Base-by-base conservation (phyloP, 2,329 filamentous ascomycete species). In the Neospermospora avenae region DNA sequence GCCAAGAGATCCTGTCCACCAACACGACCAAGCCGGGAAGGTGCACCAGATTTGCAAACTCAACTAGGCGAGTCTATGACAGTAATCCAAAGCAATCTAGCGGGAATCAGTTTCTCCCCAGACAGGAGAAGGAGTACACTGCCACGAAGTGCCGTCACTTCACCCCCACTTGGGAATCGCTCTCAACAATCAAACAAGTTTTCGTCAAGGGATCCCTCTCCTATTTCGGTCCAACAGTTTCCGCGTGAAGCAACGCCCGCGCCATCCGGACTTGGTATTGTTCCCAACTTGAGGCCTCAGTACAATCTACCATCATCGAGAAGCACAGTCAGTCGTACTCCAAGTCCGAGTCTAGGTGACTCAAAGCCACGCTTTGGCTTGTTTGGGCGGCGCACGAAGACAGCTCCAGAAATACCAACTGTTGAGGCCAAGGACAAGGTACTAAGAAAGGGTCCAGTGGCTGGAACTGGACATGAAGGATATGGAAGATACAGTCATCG, bases 401-500 rank as follows among this genome's bases (percentile, higher is more conserved):
- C 83, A 0, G 79, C 83, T 0, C 72, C 82, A 3, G 80, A 84
- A 44, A 71, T 74, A n/a, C 62, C 75, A 11, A 74, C 73, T 20
- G 61, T 72, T 0, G 81, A 86, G n/a, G 85, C 82, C 70, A 79
- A 81, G 39, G 85, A 87, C 8, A 85, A 81, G 64, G 71, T 77
- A 7, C 62, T 77, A 24, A 83, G 89, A 28, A 93, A 91, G 74
- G 93, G 93, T 0, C 93, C 93, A 22, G 85, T 83, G 16, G 93
- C 93, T 42, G 93, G 93, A n/a, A 98, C 93, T 39, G 93, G 93
- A 0, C 92, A 98, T 69, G 93, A 98, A 76, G 89, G 89, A 1
- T 93, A 93, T 69, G 88, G 88, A 0, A 83, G 82, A 58, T 78
- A 90, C 58, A 77, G 80, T 4, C 69, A 78, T 31, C 83, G 86